Evolutionary conservation across 352 stramenopile genomes (phyloP), one percentile per base, ranked within the genome.

Genomic region (Lagenidium sp.): DNA sequence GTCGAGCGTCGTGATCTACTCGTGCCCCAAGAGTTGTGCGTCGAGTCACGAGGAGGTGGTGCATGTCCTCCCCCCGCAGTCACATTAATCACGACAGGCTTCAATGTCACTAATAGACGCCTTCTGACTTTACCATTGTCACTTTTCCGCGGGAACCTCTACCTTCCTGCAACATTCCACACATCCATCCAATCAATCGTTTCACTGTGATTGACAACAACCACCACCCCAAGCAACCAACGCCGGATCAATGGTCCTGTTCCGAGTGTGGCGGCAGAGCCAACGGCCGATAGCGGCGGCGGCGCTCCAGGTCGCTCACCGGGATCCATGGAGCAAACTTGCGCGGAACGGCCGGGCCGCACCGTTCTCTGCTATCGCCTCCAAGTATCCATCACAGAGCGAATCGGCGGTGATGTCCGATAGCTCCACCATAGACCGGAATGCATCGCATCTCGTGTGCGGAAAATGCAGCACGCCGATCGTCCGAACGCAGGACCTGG

Each of bases 1-100:
- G 80, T 54, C 84, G 24, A 85, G 75, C 39, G 62, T 89, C 10
- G 50, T 87, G 12, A 63, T 93, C 6, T 93, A 82, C 50, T 82
- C 74, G 30, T 93, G 80, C 37, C 70, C 77, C 6, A 55, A 53
- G 26, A 90, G 77, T 49, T 93, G 80, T 43, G 18, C 53, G 8
- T 53, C 54, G 6, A 85, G 75, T 44, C 57, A 60, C 24, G 73
- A 86, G 25, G 80, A 93, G 46, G 82, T 83, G 36, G 48, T 85
- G 13, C 73, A 74, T 47, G 72, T 90, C 12, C 50, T 88, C 32
- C 71, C 74, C 19, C 23, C 41, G 28, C 15, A 8, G 2, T 36
- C 48, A 4, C 48, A 56, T 22, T 18, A 44, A n/a, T n/a, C n/a
- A n/a, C n/a, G n/a, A n/a, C n/a, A n/a, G n/a, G n/a, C n/a, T n/a